Evolutionary conservation across 805 yeast genomes (phyloP).

Genomic region (Ogataea siamensis): DNA sequence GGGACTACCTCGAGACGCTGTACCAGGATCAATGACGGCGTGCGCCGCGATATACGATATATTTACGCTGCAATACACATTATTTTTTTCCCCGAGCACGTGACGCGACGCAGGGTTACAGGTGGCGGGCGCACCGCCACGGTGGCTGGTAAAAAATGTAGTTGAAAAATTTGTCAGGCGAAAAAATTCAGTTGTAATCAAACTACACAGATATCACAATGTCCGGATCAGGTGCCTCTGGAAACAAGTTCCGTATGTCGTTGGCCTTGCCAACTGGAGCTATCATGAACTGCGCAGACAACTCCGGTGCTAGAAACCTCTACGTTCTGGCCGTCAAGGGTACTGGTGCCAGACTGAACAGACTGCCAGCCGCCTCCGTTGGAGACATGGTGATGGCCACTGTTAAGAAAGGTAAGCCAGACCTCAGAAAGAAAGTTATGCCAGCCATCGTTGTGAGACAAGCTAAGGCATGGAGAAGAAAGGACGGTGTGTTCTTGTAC

Average conservation of each 20-base stretch:
- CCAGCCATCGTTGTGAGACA: slow-evolving; percentile 99
- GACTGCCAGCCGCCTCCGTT: slow-evolving; percentile 99
- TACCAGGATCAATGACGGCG: slow-evolving; percentile 24
- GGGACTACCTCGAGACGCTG: slow-evolving; percentile 56
- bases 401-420: slow-evolving; percentile 99
- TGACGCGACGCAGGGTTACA: slow-evolving; percentile 6
- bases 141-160: slow-evolving; percentile 7
- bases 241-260: slow-evolving; percentile 99
- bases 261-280: slow-evolving; percentile 99
- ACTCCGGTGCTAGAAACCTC: slow-evolving; percentile 99
- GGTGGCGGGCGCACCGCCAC: slow-evolving; percentile 3
- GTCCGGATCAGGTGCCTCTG: slow-evolving; percentile 96
- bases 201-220: slow-evolving; percentile 34
- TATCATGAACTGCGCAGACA: slow-evolving; percentile 99
- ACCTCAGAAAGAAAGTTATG: slow-evolving; percentile 99
- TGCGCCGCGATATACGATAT: slow-evolving; percentile 12
- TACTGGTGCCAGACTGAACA: slow-evolving; percentile 98
- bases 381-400: slow-evolving; percentile 99
- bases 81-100: no score
- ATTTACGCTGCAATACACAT: no score
- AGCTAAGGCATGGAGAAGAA: slow-evolving; percentile 99
- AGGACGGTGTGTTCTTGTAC: slow-evolving; percentile 99
- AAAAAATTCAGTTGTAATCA: slow-evolving; percentile 8
- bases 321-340: slow-evolving; percentile 99
- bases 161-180: slow-evolving; percentile 10